phyloP scores from a whole-genome alignment of 1,284 basidiomycete genomes.

The Boletellus sp. region DNA sequence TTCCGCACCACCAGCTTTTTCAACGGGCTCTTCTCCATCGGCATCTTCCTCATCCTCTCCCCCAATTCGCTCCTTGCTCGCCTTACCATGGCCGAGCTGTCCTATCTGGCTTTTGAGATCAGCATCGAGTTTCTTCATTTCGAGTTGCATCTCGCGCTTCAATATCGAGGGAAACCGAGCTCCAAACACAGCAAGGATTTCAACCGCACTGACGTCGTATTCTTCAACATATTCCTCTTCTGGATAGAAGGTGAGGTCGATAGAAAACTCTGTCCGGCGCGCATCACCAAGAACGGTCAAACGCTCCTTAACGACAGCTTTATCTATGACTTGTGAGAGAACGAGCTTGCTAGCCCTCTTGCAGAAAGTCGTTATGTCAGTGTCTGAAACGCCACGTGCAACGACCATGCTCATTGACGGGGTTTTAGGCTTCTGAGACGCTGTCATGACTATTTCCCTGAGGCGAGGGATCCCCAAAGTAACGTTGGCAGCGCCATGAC shows the following conservation, averaged over 20 bases:
- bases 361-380: constrained; percentile 78
- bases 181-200: constrained; percentile 75
- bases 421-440: constrained; percentile 93
- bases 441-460: constrained; percentile 99
- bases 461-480: constrained; percentile 98
- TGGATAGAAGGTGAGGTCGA: constrained; percentile 87
- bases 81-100: constrained; percentile 79
- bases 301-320: constrained; percentile 79
- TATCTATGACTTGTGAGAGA: constrained; percentile 87
- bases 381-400: constrained; percentile 47
- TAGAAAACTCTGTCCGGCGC: constrained; percentile 79
- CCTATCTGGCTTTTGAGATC: constrained; percentile 80
- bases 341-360: constrained; percentile 86
- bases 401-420: constrained; percentile 96
- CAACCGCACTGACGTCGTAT: constrained; percentile 74
- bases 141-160: constrained; percentile 82
- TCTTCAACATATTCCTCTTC: constrained; percentile 81
- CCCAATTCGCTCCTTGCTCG: constrained; percentile 45
- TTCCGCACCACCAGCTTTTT: constrained; percentile 42
- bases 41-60: constrained; percentile 47
- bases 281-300: constrained; percentile 65
- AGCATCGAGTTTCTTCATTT: constrained; percentile 84
- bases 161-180: constrained; percentile 80
- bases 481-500: constrained; percentile 98
- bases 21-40: constrained; percentile 31